Percentiles rank a stretch among this genome's conserved stretches.
phyloP scores from a whole-genome alignment of 306 rosid genomes.

The Vicia faba region DNA sequence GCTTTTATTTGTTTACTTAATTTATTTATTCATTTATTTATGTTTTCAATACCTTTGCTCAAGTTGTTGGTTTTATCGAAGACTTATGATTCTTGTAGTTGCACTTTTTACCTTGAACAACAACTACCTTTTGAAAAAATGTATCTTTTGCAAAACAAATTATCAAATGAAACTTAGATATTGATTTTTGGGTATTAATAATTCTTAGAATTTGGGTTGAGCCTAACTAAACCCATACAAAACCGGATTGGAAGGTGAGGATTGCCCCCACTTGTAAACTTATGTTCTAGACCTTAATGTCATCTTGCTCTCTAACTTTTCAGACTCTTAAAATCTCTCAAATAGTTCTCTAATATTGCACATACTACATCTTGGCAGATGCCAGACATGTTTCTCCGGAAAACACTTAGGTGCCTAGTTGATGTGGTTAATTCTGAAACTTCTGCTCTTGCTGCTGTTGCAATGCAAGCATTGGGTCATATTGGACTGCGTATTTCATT shows the following conservation, averaged over 20 bases:
- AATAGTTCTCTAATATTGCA: slow-evolving; percentile 14
- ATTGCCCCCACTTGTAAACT: neutral
- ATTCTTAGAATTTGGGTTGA: neutral
- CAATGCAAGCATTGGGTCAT: slow-evolving; percentile 95
- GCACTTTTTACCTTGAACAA: slow-evolving; percentile 23
- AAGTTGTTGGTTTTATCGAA: neutral
- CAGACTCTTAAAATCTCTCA: neutral
- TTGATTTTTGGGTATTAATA: slow-evolving; percentile 16
- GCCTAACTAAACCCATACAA: neutral
- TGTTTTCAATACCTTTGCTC: slow-evolving; percentile 5
- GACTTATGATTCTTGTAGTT: slow-evolving; percentile 21
- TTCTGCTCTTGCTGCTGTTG: slow-evolving; percentile 75
- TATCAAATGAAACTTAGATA: slow-evolving; percentile 16
- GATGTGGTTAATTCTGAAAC: slow-evolving; percentile 79
- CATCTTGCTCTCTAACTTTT: neutral
- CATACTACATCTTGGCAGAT: slow-evolving; percentile 48
- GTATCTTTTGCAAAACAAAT: neutral
- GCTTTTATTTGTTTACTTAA: neutral
- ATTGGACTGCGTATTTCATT: slow-evolving; percentile 75
- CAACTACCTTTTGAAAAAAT: slow-evolving; percentile 7
- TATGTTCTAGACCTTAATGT: neutral
- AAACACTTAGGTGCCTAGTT: slow-evolving; percentile 69
- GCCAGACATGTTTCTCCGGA: slow-evolving; percentile 59
- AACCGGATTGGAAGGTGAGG: neutral
- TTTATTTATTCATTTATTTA: slow-evolving; percentile 28